phyloP scores from a whole-genome alignment of 2,329 filamentous ascomycete species.

The Pestalotiopsis sp. region DNA sequence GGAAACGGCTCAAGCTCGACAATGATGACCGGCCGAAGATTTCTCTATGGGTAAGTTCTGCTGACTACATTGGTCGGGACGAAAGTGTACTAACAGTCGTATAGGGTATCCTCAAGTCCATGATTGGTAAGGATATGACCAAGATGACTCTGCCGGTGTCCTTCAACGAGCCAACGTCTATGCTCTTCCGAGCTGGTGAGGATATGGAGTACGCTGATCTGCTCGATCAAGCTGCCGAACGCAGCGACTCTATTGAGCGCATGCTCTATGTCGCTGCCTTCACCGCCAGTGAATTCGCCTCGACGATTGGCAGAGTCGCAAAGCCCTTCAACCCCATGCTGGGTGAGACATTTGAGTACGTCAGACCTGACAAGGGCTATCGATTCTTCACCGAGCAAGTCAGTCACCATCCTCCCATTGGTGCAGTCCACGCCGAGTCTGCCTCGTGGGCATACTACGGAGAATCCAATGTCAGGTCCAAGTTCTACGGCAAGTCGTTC shows the following conservation, averaged over 20 bases:
- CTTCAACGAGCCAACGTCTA: slow-evolving; percentile 96
- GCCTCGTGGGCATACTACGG: slow-evolving; percentile 97
- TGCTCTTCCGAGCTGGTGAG: slow-evolving; percentile 92
- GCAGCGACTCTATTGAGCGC: slow-evolving; percentile 84
- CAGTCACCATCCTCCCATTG: slow-evolving; percentile 93
- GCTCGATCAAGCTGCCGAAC: slow-evolving; percentile 83
- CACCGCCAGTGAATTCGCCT: slow-evolving; percentile 94
- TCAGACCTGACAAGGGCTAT: slow-evolving; percentile 92
- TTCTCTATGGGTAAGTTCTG: slow-evolving; percentile 81
- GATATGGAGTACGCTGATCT: slow-evolving; percentile 98
- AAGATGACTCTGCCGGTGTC: slow-evolving; percentile 99
- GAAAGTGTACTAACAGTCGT: slow-evolving; percentile 24
- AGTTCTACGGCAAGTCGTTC: slow-evolving; percentile 97
- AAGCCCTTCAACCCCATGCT: slow-evolving; percentile 98
- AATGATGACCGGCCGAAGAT: slow-evolving; percentile 92
- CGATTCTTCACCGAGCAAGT: slow-evolving; percentile 99
- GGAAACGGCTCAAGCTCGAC: slow-evolving; percentile 82
- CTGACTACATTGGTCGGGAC: not conserved
- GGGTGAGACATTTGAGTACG: slow-evolving; percentile 97
- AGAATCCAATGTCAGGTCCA: slow-evolving; percentile 92
- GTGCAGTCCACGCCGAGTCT: slow-evolving; percentile 90
- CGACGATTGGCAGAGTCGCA: slow-evolving; percentile 92
- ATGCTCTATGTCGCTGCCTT: slow-evolving; percentile 95
- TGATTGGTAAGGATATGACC: slow-evolving; percentile 99
- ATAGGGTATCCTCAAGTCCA: slow-evolving; percentile 94